Evolutionary conservation across 257 asterid genomes (phyloP), one percentile per base, ranked within the genome.

Genomic region (Plantago major): DNA sequence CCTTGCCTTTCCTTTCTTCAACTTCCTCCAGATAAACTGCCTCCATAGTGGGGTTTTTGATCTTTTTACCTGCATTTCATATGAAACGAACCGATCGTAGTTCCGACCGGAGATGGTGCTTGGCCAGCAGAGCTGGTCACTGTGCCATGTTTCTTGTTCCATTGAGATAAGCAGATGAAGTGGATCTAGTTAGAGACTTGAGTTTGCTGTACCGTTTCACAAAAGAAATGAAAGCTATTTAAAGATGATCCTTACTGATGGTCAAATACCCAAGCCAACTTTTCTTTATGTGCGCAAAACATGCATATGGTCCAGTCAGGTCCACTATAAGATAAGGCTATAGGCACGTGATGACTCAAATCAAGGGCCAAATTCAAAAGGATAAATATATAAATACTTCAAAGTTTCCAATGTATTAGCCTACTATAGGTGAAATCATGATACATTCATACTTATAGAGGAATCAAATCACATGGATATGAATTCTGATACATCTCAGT

Each of bases 1-100:
- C 33, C 50, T 81, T 28, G 73, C 74, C 90, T 72, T 87, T 68
- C 78, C 82, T 55, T 66, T 84, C 90, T 83, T 87, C 60, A 87
- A 68, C 72, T 79, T 84, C 78, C 86, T 81, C 95, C 92, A 84
- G 17, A 82, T 14, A 30, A 52, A 4, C 14, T 64, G 46, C 47
- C 58, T 76, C 93, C 95, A 83, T 6, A 81, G 55, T 5, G 78
- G 44, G 50, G 74, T 49, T 65, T 68, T 78, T 8, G 94, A 76
- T 65, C 74, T 64, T 58, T 37, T 70, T 3, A 22, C 73, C 1
- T 37, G 74, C 22, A 7, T 51, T 2, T 58, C 43, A 44, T 61
- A 28, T 46, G 79, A 8, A 19, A 19, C 69, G 46, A 83, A 66
- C 0, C 75, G 78, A 7, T 70, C 68, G 44, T 82, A 80, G 62